Evolutionary conservation across 2,329 filamentous ascomycete genomes (phyloP).

Genomic region (Thyridium curvatum): DNA sequence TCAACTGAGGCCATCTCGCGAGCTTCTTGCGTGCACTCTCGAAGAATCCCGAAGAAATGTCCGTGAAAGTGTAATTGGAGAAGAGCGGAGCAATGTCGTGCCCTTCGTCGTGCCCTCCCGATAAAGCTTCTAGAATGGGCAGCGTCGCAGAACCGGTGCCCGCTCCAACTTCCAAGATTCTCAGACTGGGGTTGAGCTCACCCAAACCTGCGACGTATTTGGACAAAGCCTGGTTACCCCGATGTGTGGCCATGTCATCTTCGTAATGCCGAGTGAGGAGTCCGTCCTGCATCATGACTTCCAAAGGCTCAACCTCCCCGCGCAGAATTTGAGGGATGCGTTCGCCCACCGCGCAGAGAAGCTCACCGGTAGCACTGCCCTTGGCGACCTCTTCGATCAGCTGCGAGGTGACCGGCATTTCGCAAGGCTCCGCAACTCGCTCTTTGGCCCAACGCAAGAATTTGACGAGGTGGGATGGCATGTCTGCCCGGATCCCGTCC

Average conservation of each 20-base stretch:
- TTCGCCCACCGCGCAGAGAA: too few relatives aligned
- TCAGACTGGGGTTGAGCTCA: constrained; percentile 11
- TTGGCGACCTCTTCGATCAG: too few relatives aligned
- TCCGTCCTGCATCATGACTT: constrained; percentile 18
- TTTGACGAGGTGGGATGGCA: too few relatives aligned
- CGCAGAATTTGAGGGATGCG: too few relatives aligned
- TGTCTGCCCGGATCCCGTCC: too few relatives aligned
- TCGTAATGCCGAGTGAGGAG: constrained; percentile 20
- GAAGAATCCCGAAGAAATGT: constrained; percentile 19
- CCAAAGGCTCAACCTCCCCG: constrained; percentile 17
- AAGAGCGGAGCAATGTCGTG: constrained; percentile 11
- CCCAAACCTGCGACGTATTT: constrained; percentile 15
- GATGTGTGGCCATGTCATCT: constrained; percentile 14
- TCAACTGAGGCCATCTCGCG: constrained; percentile 17
- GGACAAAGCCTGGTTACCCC: too few relatives aligned
- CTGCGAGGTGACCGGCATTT: too few relatives aligned
- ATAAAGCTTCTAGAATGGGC: constrained; percentile 10
- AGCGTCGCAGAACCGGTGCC: constrained; percentile 15
- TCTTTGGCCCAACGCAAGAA: too few relatives aligned
- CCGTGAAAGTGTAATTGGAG: constrained; percentile 11
- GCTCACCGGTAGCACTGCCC: too few relatives aligned
- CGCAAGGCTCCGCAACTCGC: too few relatives aligned
- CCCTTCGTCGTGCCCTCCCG: constrained; percentile 7
- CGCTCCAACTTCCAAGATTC: constrained; percentile 31
- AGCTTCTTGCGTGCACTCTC: constrained; percentile 19